These are phyloP conservation scores for Microdochium paspali DNA, from an alignment of 2,329 filamentous ascomycete species.

Conservation along the genomic window DNA sequence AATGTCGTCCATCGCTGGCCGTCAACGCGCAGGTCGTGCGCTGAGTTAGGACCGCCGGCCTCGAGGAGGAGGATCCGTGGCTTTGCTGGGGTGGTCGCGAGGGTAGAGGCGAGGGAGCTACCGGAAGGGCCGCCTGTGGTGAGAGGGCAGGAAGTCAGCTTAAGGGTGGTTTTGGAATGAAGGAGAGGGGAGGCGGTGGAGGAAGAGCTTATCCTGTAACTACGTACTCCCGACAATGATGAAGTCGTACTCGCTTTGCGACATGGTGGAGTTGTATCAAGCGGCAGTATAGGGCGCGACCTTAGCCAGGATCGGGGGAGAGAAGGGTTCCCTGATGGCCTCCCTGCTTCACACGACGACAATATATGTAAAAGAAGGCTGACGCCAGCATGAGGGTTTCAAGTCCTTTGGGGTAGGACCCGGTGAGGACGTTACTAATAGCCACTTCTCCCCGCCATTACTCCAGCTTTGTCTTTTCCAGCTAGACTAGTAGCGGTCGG, in stretches of 20 bases:
- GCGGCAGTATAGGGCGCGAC: background rate
- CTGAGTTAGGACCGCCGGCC: slow-evolving; percentile 42
- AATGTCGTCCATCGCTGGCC: slow-evolving; percentile 48
- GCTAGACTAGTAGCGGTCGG: too few species aligned
- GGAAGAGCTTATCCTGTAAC: too few species aligned
- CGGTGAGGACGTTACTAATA: too few species aligned
- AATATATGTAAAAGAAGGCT: background rate
- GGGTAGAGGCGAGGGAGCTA: slow-evolving; percentile 40
- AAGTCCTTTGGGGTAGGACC: too few species aligned
- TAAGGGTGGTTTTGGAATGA: background rate
- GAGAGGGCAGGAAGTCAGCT: background rate
- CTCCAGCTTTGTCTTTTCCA: too few species aligned
- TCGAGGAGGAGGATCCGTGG: slow-evolving; percentile 52
- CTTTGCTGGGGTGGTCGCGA: slow-evolving; percentile 33
- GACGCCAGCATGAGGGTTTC: background rate
- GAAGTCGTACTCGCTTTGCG: slow-evolving; percentile 16
- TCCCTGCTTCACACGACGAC: background rate
- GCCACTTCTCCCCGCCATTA: too few species aligned
- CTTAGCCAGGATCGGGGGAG: background rate
- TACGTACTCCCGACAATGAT: slow-evolving; percentile 23
- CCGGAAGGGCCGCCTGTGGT: slow-evolving; percentile 49
- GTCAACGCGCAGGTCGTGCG: slow-evolving; percentile 34
- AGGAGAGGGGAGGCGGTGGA: background rate
- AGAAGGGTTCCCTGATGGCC: background rate
- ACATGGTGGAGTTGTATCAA: background rate